phyloP scores from a whole-genome alignment of 1,284 basidiomycete genomes.

The Microbotryum silenes-acaulis region DNA sequence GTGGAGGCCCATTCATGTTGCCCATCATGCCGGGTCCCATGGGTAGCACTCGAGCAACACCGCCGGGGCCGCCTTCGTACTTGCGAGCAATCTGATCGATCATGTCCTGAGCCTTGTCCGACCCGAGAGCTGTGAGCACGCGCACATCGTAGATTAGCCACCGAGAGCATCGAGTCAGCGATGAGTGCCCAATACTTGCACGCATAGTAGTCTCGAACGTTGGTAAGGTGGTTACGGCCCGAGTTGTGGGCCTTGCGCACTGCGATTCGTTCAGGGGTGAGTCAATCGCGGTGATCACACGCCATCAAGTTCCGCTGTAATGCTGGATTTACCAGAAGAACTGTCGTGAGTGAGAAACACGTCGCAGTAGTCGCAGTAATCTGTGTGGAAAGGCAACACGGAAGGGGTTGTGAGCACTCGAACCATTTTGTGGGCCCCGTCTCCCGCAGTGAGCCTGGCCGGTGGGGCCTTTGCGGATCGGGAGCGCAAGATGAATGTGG shows the following conservation, averaged over 20 bases:
- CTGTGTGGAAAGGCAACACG: conserved; percentile 17
- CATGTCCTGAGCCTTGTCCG: conserved; percentile 90
- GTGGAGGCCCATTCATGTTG: conserved; percentile 34
- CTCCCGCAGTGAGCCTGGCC: too few relatives aligned
- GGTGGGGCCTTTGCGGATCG: too few relatives aligned
- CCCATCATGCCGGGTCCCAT: conserved; percentile 15
- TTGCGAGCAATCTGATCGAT: conserved; percentile 91
- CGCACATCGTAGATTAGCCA: conserved; percentile 12
- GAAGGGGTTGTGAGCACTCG: too few relatives aligned
- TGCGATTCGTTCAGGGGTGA: conserved; percentile 37
- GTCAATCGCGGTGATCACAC: too few relatives aligned
- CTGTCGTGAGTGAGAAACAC: conserved; percentile 75
- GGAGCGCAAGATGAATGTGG: too few relatives aligned
- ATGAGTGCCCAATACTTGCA: conserved; percentile 49
- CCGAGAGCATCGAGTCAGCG: neutral
- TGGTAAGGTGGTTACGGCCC: conserved; percentile 89
- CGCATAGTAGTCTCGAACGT: conserved; percentile 95
- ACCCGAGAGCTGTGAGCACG: conserved; percentile 64
- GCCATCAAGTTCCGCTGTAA: too few relatives aligned
- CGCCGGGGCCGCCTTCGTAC: conserved; percentile 56
- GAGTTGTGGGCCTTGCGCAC: conserved; percentile 97
- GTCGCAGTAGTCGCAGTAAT: conserved; percentile 79
- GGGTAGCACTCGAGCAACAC: conserved; percentile 19
- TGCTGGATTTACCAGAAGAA: conserved; percentile 57
- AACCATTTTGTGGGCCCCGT: too few relatives aligned